Base-by-base conservation (phyloP, 371 early-diverging fungal genomes). In the Mortierella sp. region DNA sequence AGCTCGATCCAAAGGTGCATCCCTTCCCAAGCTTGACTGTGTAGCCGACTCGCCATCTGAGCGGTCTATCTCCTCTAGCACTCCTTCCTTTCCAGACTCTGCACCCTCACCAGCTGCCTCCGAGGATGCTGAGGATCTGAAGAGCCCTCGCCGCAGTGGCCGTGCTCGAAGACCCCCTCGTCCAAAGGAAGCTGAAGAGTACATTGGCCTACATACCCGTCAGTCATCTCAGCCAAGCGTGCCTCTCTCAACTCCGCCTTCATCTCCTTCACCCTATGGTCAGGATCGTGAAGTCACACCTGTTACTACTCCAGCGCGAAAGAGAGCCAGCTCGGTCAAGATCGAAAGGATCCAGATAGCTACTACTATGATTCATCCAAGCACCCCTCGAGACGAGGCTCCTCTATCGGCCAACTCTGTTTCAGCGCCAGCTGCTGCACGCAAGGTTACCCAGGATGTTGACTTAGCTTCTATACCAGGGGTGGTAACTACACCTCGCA, bases 91-190 rank as follows among this genome's bases (percentile, higher is more conserved):
- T 28, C 7, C 37, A 13, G 69, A 64, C 0, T 75, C 65, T 4
- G 65, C 64, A 6, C 72, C 68, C 5, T 77, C 77, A 15, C 77
- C 77, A 7, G 77, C 77, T 13, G 77, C 71, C 28, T 76, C 77
- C 0, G 77, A 76, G n/a, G 77, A 76, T 42, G 66, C 72, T 0
- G 77, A 77, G 32, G 77, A 77, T 23, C 17, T 35, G 29, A 60
- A 53, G 26, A 43, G 61, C 2, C 69, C 66, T 23, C 71, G 72
- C 23, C 75, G 75, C 2, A 75, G 75, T 47, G 68, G 75, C 17
- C 75, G 75, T 32, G 61, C 69, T 22, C 64, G 75, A 19, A 32
- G 74, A 54, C 77, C 77, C 4, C 77, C 77, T 19, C 70, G 71
- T 31, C 61, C 68, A 54, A 76, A 67, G 51, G 77, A 76, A 26